Percentiles rank a stretch among this genome's conserved stretches.
phyloP scores from a whole-genome alignment of 345 rosid species.

The Abelmoschus esculentus region DNA sequence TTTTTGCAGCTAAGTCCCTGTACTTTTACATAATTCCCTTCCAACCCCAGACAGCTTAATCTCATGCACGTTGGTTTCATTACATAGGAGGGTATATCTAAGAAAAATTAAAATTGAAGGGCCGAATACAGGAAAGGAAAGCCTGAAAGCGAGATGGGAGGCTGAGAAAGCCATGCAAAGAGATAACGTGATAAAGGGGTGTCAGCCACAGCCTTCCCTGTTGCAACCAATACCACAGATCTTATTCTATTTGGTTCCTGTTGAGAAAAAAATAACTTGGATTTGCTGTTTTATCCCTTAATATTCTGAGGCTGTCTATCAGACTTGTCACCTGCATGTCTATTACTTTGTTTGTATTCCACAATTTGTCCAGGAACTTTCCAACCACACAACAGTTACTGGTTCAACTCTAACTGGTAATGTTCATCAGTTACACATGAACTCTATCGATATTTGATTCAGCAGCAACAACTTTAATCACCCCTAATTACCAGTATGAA shows the following conservation, averaged over 20 bases:
- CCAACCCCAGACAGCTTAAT: neutral
- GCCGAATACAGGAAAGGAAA: too few relatives aligned
- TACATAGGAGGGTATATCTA: neutral
- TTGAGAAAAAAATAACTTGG: neutral
- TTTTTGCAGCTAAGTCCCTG: neutral
- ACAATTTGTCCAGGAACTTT: neutral
- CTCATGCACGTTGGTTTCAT: neutral
- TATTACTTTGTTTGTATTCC: too few relatives aligned
- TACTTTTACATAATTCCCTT: neutral
- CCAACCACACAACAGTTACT: too few relatives aligned
- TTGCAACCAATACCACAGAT: conserved; percentile 27
- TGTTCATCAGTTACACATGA: too few relatives aligned
- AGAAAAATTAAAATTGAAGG: neutral
- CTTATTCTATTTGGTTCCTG: neutral
- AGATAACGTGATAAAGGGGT: conserved; percentile 69
- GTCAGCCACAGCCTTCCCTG: conserved; percentile 39
- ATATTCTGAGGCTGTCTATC: neutral
- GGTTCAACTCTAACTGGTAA: too few relatives aligned
- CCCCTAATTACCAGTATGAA: too few relatives aligned
- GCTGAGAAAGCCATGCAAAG: conserved; percentile 41
- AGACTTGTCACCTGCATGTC: too few relatives aligned
- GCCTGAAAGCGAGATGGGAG: conserved; percentile 22
- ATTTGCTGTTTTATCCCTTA: neutral
- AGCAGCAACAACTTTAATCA: too few relatives aligned
- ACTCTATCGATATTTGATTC: too few relatives aligned